Conservation (phyloP, 2,329 filamentous ascomycete genomes). For the Sclerotinia minor region DNA sequence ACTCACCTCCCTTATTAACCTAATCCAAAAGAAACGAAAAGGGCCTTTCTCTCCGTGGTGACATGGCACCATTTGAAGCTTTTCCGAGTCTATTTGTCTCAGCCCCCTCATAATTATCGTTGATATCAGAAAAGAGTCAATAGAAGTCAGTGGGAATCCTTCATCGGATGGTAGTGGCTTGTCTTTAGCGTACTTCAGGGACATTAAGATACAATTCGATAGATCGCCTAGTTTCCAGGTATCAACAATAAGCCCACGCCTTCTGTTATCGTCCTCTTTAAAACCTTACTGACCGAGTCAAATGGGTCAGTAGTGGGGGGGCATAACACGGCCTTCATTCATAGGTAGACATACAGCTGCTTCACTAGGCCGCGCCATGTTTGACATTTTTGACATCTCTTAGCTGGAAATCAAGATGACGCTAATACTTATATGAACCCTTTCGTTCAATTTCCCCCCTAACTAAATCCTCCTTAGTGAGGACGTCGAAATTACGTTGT, state of each 20-base stretch:
- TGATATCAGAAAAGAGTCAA: conserved; percentile 1
- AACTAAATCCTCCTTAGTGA: neutral
- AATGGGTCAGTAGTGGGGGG: neutral
- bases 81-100: conserved; percentile 24
- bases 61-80: conserved; percentile 20
- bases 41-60: conserved; percentile 19
- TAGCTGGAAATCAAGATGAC: neutral
- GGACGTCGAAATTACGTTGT: neutral
- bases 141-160: conserved; percentile 1
- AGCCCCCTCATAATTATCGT: conserved; percentile 19
- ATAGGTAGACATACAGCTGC: conserved; percentile 15
- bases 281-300: conserved; percentile 16
- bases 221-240: neutral
- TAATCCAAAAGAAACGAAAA: neutral
- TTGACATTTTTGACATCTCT: conserved; percentile 21
- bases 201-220: neutral
- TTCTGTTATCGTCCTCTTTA: conserved; percentile 14
- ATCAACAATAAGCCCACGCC: neutral
- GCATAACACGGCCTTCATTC: neutral
- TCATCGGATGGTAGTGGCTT: conserved; percentile 11
- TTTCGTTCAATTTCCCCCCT: neutral
- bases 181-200: neutral
- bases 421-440: neutral
- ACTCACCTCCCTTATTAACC: neutral
- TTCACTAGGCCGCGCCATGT: conserved; percentile 21